phyloP scores from a whole-genome alignment of 257 asterid genomes.

The Lycium ferocissimum region DNA sequence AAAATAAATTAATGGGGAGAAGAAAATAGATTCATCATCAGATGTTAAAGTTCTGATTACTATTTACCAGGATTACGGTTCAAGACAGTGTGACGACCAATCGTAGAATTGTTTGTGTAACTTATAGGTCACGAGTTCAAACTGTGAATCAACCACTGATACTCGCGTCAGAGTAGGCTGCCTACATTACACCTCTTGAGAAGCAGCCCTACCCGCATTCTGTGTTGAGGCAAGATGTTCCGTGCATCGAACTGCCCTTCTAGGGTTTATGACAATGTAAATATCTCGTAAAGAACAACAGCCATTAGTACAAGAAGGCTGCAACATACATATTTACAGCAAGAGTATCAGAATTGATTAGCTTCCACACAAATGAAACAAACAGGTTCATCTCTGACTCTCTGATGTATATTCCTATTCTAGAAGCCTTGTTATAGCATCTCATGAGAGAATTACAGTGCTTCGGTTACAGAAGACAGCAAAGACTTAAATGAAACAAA shows the following conservation, averaged over 20 bases:
- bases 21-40: too few species aligned
- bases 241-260: background rate
- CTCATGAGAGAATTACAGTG: background rate
- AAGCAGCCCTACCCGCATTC: too few species aligned
- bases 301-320: background rate
- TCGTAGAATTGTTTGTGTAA: too few species aligned
- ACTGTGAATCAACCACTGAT: too few species aligned
- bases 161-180: too few species aligned
- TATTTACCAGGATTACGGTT: too few species aligned
- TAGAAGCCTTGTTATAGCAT: background rate
- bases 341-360: background rate
- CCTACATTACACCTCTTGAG: too few species aligned
- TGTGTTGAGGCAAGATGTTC: background rate
- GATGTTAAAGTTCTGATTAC: too few species aligned
- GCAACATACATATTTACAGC: background rate
- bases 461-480: background rate
- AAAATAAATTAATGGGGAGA: too few species aligned
- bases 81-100: too few species aligned
- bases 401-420: background rate
- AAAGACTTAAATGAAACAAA: background rate
- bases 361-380: background rate
- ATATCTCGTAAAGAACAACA: background rate
- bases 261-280: background rate
- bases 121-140: too few species aligned
- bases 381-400: background rate